Conservation (phyloP, 2,329 filamentous ascomycete genomes). For the Diaporthe helianthi region DNA sequence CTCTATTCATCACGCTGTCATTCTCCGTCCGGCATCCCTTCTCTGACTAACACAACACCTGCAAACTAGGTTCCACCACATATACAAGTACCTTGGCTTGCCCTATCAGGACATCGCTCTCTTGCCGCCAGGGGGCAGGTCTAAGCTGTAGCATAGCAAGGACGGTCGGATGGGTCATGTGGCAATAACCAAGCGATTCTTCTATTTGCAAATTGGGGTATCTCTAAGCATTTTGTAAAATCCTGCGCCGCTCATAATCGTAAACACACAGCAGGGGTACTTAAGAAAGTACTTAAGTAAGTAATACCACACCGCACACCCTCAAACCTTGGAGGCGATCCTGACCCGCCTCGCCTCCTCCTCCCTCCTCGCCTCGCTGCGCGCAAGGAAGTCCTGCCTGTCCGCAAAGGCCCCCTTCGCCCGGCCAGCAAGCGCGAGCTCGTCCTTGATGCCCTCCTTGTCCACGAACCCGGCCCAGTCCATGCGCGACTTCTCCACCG, state of each 20-base stretch:
- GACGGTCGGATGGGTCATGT: neutral
- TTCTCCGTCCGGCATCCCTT: neutral
- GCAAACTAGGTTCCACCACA: conserved; percentile 64
- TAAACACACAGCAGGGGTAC: neutral
- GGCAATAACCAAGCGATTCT: neutral
- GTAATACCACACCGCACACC: neutral
- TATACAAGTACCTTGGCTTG: conserved; percentile 71
- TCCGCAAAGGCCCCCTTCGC: conserved; percentile 69
- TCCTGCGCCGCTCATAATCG: neutral
- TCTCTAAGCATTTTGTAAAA: conserved; percentile 12
- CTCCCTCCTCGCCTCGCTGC: conserved; percentile 68
- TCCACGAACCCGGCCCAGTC: conserved; percentile 77
- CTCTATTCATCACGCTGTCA: neutral
- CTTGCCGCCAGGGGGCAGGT: conserved; percentile 41
- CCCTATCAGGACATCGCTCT: conserved; percentile 63
- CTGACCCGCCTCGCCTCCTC: conserved; percentile 65
- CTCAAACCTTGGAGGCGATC: conserved; percentile 47
- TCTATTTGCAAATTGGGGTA: conserved; percentile 28
- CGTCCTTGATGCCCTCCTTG: conserved; percentile 74
- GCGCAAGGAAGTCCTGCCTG: conserved; percentile 69
- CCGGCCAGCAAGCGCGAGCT: conserved; percentile 69
- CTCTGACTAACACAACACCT: neutral
- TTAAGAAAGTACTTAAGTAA: no score
- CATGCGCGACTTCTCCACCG: conserved; percentile 75
- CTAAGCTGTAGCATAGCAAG: conserved; percentile 46